Base-by-base conservation (phyloP, 2,329 filamentous ascomycete genomes). In the Nothophaeocryptopus gaeumannii region DNA sequence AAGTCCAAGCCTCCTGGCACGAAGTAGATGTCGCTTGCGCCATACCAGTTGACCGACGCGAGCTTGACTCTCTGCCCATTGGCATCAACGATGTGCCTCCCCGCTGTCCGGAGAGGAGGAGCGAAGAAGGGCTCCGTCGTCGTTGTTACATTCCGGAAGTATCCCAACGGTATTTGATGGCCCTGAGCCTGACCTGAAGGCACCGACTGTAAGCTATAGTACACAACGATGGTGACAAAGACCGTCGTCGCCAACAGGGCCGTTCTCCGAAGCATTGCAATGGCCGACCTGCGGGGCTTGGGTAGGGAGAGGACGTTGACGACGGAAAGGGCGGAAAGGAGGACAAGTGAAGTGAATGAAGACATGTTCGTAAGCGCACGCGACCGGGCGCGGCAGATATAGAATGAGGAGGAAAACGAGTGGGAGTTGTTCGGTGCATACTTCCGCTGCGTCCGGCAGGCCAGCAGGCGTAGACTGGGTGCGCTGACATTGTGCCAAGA, bases 31-130 rank as follows among this genome's bases (percentile, higher is more conserved):
- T 87, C 84, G 62, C 81, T 85, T 2, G 79, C 83, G 31, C 84
- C 84, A 63, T 87, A 87, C 84, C 84, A 87, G 69, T 87, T 87
- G 62, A 86, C 73, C 14, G 80, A 83, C 13, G 79, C 70, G 7
- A 88, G 73, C 70, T 83, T 84, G 67, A 83, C 81, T 29, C 81
- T 76, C 29, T 75, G 72, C 34, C 77, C 79, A 1, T 70, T 62
- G 8, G 74, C 68, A 67, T 86, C 83, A 45, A 86, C 74, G 26
- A 87, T 75, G 55, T 84, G 64, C 37, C 83, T 77, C 5, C 84
- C 83, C 26, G 69, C 67, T 1, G 84, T 82, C 43, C 74, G 76
- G 36, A 87, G 70, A 12, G 83, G 83, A 37, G 85, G 73, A 39
- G 68, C 63, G 66, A 79, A 84, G 20, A 36, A 51, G 15, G 41